These are phyloP conservation scores for Lasiodiplodia hormozganensis DNA, from an alignment of 2,329 filamentous ascomycete genomes.

Conservation along the genomic window DNA sequence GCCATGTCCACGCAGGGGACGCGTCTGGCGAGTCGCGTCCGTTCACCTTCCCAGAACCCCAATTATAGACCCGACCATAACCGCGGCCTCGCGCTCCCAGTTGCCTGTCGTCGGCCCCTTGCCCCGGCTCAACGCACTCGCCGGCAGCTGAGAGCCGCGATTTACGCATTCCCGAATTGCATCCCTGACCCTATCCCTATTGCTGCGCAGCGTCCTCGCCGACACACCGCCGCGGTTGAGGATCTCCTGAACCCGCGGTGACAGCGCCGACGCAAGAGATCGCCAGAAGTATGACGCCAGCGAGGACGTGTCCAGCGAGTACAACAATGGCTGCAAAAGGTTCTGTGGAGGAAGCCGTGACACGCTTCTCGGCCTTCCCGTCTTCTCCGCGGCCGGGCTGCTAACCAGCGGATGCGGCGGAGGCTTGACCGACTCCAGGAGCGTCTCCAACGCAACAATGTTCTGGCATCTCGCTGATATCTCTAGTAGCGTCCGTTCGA, in stretches of 20 bases:
- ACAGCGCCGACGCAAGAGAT: conserved; percentile 79
- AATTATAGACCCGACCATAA: conserved; percentile 89
- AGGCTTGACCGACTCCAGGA: conserved; percentile 72
- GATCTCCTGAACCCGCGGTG: conserved; percentile 82
- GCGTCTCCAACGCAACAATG: conserved; percentile 82
- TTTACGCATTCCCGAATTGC: conserved; percentile 84
- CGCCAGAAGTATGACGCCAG: conserved; percentile 94
- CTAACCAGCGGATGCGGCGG: conserved; percentile 72
- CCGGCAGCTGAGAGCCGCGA: conserved; percentile 74
- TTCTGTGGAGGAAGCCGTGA: conserved; percentile 51
- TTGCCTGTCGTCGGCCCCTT: conserved; percentile 57
- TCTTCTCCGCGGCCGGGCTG: conserved; percentile 30
- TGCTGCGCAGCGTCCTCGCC: conserved; percentile 78
- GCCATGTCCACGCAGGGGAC: conserved; percentile 3
- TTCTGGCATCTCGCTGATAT: conserved; percentile 87
- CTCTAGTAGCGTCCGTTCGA: conserved; percentile 83
- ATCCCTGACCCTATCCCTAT: conserved; percentile 75
- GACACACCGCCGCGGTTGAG: conserved; percentile 81
- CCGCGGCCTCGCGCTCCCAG: conserved; percentile 92
- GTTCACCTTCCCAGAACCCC: conserved; percentile 52
- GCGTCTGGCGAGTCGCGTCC: conserved; percentile 6
- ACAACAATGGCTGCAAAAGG: conserved; percentile 75
- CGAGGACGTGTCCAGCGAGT: conserved; percentile 84
- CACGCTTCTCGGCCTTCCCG: conserved; percentile 42
- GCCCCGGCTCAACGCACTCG: conserved; percentile 54